Evolutionary conservation across 352 stramenopile genomes (phyloP).

Genomic region (Phytophthora hybrid): DNA sequence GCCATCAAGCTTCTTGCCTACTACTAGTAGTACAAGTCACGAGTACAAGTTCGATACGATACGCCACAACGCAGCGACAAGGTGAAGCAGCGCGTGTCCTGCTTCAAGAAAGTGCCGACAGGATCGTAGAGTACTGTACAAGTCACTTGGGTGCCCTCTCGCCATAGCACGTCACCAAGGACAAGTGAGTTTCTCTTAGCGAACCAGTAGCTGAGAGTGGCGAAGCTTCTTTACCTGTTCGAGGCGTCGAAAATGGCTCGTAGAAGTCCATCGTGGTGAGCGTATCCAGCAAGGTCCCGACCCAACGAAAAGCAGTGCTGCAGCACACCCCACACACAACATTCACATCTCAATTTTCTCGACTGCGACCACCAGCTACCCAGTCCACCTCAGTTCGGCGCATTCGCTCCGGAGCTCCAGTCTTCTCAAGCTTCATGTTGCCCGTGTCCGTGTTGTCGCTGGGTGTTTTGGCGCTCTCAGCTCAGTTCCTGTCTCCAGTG

Average conservation of each 20-base stretch:
- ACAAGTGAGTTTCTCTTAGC: constrained; percentile 3
- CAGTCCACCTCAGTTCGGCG: constrained; percentile 3
- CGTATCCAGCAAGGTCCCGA: constrained; percentile 17
- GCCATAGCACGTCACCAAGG: neutral
- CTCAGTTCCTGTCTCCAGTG: constrained; percentile 20
- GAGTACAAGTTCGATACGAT: constrained; percentile 10
- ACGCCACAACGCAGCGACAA: constrained; percentile 23
- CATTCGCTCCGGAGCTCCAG: constrained; percentile 1
- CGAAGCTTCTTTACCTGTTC: constrained; percentile 39
- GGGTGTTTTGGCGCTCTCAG: constrained; percentile 28
- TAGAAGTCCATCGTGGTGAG: constrained; percentile 37
- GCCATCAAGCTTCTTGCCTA: constrained; percentile 12
- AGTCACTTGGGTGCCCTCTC: neutral
- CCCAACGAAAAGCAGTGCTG: neutral
- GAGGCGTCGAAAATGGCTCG: constrained; percentile 25
- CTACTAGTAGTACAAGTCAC: no score
- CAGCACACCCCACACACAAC: neutral
- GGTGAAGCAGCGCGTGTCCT: constrained; percentile 22
- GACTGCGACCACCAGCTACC: constrained; percentile 24
- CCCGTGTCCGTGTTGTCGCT: constrained; percentile 32
- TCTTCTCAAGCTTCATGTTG: constrained; percentile 29
- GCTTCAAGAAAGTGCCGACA: constrained; percentile 29
- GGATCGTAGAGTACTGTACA: constrained; percentile 27
- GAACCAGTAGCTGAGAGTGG: constrained; percentile 8
- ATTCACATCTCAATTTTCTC: constrained; percentile 48